Evolutionary conservation across 805 yeast species (phyloP).

Genomic region (Aciculoconidium aculeatum): DNA sequence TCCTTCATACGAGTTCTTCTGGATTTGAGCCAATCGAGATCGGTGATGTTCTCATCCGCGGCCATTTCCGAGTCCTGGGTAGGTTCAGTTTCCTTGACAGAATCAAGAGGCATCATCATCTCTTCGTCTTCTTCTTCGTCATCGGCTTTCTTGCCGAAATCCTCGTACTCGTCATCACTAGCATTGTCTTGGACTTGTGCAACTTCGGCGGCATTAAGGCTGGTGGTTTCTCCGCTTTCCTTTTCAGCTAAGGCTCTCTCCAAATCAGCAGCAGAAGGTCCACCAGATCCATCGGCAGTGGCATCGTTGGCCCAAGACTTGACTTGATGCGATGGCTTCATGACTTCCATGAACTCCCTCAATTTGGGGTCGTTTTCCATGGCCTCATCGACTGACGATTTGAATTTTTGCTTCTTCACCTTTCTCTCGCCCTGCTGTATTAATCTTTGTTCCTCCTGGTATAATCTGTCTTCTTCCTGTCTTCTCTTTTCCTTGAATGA

Average conservation of each 20-base stretch:
- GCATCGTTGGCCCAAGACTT: conserved; percentile 74
- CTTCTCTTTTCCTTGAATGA: conserved; percentile 40
- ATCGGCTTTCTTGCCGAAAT: conserved; percentile 27
- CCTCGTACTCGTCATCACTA: conserved; percentile 52
- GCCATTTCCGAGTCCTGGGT: conserved; percentile 34
- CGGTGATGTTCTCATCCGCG: conserved; percentile 52
- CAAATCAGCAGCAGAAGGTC: conserved; percentile 38
- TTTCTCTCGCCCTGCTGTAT: conserved; percentile 30
- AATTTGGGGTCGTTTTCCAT: conserved; percentile 62
- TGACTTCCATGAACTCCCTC: conserved; percentile 74
- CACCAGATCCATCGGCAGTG: conserved; percentile 40
- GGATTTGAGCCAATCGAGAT: conserved; percentile 80
- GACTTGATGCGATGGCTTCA: conserved; percentile 67
- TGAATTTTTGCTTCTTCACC: conserved; percentile 27
- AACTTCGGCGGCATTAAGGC: conserved; percentile 21
- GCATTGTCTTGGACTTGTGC: conserved; percentile 35
- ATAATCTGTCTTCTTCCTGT: conserved; percentile 40
- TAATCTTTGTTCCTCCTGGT: conserved; percentile 36
- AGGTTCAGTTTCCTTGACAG: conserved; percentile 8
- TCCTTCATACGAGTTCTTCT: conserved; percentile 64
- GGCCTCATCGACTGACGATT: conserved; percentile 48
- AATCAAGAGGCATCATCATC: conserved; percentile 37
- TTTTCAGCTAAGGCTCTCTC: conserved; percentile 35
- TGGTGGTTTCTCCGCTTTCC: conserved; percentile 10
- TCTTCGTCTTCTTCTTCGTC: conserved; percentile 41